Evolutionary conservation across 805 yeast genomes (phyloP).

Genomic region (Ogataea haglerorum): DNA sequence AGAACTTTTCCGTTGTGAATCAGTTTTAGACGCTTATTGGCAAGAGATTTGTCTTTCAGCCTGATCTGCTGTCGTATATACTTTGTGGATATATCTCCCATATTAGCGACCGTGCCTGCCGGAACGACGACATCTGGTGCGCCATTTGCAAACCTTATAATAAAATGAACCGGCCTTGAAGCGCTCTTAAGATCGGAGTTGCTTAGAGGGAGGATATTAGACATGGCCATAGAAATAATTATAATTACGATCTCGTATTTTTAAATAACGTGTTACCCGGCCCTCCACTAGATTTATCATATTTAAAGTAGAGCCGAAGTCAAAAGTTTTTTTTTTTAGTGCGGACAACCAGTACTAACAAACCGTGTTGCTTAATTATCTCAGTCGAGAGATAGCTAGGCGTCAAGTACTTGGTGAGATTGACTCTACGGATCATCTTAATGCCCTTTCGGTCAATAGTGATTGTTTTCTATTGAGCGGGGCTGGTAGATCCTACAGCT

Average conservation of each 20-base stretch:
- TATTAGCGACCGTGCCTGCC: conserved; percentile 19
- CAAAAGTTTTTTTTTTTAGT: conserved; percentile 38
- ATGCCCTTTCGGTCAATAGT: conserved; percentile 52
- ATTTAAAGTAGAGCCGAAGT: neutral
- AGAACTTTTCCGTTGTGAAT: conserved; percentile 69
- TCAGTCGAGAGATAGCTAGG: conserved; percentile 41
- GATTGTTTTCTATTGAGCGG: conserved; percentile 35
- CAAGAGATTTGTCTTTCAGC: conserved; percentile 23
- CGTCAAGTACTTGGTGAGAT: conserved; percentile 75
- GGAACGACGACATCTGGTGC: conserved; percentile 41
- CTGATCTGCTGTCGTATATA: conserved; percentile 45
- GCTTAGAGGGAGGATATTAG: conserved; percentile 17
- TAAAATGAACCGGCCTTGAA: conserved; percentile 20
- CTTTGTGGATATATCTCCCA: conserved; percentile 35
- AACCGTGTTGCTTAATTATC: conserved; percentile 69
- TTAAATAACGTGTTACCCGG: conserved; percentile 9
- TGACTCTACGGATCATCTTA: conserved; percentile 54
- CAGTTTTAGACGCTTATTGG: conserved; percentile 52
- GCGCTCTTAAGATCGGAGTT: conserved; percentile 11
- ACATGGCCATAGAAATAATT: conserved; percentile 6
- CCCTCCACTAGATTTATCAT: conserved; percentile 5
- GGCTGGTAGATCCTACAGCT: conserved; percentile 69
- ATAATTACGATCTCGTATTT: neutral
- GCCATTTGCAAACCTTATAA: conserved; percentile 46
- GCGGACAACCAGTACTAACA: conserved; percentile 70